These are phyloP conservation scores for Coemansia sp. DNA, from an alignment of 192 early-diverging fungal genomes.

Conservation along the genomic window DNA sequence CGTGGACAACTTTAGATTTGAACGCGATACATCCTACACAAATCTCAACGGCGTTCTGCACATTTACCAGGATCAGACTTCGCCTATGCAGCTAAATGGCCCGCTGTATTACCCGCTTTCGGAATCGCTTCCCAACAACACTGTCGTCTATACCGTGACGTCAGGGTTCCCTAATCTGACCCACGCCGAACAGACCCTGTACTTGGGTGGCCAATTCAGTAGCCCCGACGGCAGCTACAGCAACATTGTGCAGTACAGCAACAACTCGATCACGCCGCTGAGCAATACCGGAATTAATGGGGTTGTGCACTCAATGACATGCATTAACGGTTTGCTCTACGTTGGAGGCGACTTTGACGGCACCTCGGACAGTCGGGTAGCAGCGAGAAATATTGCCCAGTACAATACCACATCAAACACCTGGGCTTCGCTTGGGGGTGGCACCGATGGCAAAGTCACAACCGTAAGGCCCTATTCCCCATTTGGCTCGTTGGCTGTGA, in stretches of 20 bases:
- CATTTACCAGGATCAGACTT: conserved; percentile 21
- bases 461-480: conserved; percentile 47
- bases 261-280: conserved; percentile 23
- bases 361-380: conserved; percentile 23
- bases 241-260: conserved; percentile 64
- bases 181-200: conserved; percentile 35
- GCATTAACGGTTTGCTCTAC: conserved; percentile 30
- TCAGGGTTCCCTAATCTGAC: conserved; percentile 31
- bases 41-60: conserved; percentile 50
- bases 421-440: conserved; percentile 46
- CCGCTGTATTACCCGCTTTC: conserved; percentile 45
- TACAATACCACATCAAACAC: conserved; percentile 43
- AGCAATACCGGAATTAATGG: conserved; percentile 34
- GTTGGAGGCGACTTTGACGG: conserved; percentile 48
- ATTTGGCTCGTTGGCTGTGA: conserved; percentile 34
- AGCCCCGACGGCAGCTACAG: conserved; percentile 30
- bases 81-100: conserved; percentile 13
- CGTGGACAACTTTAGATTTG: conserved; percentile 38
- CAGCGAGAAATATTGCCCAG: conserved; percentile 38
- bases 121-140: conserved; percentile 39
- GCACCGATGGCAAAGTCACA: conserved; percentile 55
- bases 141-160: conserved; percentile 55
- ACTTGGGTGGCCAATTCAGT: conserved; percentile 65
- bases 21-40: conserved; percentile 39
- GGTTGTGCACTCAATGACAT: conserved; percentile 35